A percentile compares a stretch with the other conserved stretches of the same genome.
These are phyloP conservation scores for Suillus bovinus DNA, from an alignment of 768 basidiomycete genomes.

Conservation along the genomic window DNA sequence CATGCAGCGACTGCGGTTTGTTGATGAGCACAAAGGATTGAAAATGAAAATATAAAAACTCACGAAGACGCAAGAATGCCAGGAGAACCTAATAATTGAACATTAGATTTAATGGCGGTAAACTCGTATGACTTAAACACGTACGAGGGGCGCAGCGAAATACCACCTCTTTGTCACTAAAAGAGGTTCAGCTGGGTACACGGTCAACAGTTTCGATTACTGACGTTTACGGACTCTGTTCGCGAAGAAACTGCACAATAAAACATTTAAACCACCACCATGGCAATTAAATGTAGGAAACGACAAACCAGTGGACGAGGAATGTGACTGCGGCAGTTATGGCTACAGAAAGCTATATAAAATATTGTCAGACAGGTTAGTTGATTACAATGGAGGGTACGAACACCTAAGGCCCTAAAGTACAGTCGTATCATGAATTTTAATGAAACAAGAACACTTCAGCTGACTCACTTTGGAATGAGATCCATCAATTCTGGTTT, in stretches of 20 bases:
- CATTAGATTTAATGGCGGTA: background rate
- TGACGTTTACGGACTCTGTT: conserved; percentile 36
- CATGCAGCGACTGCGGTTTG: conserved; percentile 28
- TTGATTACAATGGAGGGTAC: background rate
- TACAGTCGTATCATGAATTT: background rate
- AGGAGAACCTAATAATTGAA: conserved; percentile 24
- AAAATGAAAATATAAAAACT: conserved; percentile 12
- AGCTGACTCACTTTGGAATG: conserved; percentile 28
- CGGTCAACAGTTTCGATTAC: background rate
- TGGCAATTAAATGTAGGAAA: background rate
- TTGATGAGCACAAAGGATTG: background rate
- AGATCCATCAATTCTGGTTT: conserved; percentile 26
- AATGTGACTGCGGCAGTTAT: conserved; percentile 32
- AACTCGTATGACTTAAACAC: background rate
- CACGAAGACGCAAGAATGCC: conserved; percentile 34
- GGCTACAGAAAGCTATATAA: conserved; percentile 31
- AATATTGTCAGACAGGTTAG: background rate
- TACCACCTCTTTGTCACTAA: conserved; percentile 36
- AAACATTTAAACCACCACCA: background rate
- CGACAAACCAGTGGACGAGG: conserved; percentile 33
- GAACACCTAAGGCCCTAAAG: conserved; percentile 29
- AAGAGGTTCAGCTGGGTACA: conserved; percentile 5
- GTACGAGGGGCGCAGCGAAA: conserved; percentile 29
- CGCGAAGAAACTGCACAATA: conserved; percentile 28
- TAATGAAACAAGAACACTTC: rapidly evolving